Base-by-base conservation (phyloP, 306 rosid species). In the Dicorynia guianensis region DNA sequence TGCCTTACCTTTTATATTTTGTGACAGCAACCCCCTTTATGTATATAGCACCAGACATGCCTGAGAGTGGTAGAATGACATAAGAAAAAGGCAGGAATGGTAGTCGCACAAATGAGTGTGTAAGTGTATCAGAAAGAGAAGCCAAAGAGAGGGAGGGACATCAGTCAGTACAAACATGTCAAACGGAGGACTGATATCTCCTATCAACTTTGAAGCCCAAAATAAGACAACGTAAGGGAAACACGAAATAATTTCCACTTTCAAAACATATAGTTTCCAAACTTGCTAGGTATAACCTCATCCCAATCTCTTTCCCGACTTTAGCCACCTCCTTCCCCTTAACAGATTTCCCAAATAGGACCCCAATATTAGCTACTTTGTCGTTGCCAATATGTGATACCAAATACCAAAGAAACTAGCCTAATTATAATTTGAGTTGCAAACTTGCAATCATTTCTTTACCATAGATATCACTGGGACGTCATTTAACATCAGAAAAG, bases 31-130 rank as follows among this genome's bases (percentile, higher is more conserved):
- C 93, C 4, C 96, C 98, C 68, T 90, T 94, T 3, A 95, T 90
- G 82, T 94, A 89, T 60, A 94, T 64, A 72, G 98, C 97, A 81
- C 96, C 97, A 44, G 95, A 74, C 98, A 95, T 92, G 57, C 97
- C 98, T 95, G 76, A 80, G 40, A 75, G 38, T 71, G 20, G 59
- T 6, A 76, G 35, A 78, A 80, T 67, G 8, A 15, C 76, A 14
- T 42, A 35, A 63, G 54, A 19, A 69, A 44, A 13, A 67, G 8
- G 36, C 11, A 71, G 42, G 76, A 54, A 71, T 8, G 30, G 43
- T 25, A 46, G 53, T 57, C 46, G 19, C 58, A 58, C 17, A 71
- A 25, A 58, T 34, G n/a, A 13, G 15, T 20, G 25, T 34, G 19
- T 20, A 54, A 18, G 18, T 40, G 44, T 40, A 1, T 54, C 3